Evolutionary conservation across 495 filamentous ascomycete species (phyloP), one percentile per base, ranked within the genome.

Genomic region (Usnea hakonensis): DNA sequence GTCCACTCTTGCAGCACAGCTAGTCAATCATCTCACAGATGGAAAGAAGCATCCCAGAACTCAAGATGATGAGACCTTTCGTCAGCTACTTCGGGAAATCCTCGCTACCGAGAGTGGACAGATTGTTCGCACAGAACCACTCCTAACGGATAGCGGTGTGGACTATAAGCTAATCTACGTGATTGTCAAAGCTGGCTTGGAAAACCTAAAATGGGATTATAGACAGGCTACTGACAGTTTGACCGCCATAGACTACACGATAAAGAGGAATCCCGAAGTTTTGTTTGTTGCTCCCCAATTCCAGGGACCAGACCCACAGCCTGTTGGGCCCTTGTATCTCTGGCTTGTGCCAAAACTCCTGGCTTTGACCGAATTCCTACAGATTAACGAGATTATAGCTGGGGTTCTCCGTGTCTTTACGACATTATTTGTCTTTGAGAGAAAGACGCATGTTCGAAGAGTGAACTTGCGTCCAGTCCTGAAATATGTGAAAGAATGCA

Each of bases 81-180:
- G 81, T 10, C 79, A 85, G 63, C 78, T 91, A 26, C 79, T 90
- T 36, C 75, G 80, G 46, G 88, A 90, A 68, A 78, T 89, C 41
- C 73, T 87, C 19, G 76, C 69, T 67, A 73, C 64, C 63, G 76
- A 77, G 65, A 67, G 69, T 23, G 69, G 75, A 43, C 43, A 58
- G 26, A 68, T 73, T 44, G 64, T 77, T 62, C 67, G 74, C 69
- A 69, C 65, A 66, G 43, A 76, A 62, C 69, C 78, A n/a, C 59
- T 79, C 8, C 83, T 87, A 62, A 84, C 89, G 57, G 84, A 86
- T 63, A 72, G 89, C 55, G 80, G 85, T 10, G 83, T 91, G 70
- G 90, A 93, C 65, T 85, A 89, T 70, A 87, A 89, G 73, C 79
- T 97, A 30, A 86, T 97, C 38, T 87, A 85, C 65, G 87, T 96